phyloP scores from a whole-genome alignment of 2,329 filamentous ascomycete species.

The Sarocladiaceae sp. region DNA sequence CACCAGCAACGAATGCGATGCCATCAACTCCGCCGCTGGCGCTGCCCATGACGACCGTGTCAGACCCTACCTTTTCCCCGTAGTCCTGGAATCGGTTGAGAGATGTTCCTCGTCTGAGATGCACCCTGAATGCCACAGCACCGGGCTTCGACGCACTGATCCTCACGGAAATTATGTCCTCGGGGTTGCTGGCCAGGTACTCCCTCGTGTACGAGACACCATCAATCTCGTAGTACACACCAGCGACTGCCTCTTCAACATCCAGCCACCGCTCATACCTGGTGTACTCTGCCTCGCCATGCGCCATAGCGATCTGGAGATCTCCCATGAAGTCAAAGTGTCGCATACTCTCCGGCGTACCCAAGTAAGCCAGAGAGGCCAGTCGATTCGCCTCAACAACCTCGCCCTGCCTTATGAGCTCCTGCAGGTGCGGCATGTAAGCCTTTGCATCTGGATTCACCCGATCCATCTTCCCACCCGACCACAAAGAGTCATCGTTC shows the following conservation, averaged over 20 bases:
- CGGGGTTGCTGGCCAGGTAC: conserved; percentile 34
- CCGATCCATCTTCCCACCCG: conserved; percentile 36
- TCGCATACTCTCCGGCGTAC: conserved; percentile 18
- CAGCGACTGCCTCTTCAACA: conserved; percentile 27
- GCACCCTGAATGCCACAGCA: conserved; percentile 17
- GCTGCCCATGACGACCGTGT: conserved; percentile 5
- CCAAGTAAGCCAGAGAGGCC: conserved; percentile 17
- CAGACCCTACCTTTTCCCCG: conserved; percentile 1
- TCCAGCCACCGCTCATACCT: conserved; percentile 34
- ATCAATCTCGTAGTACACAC: conserved; percentile 29
- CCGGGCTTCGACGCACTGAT: conserved; percentile 15
- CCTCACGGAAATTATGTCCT: conserved; percentile 30
- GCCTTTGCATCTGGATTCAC: conserved; percentile 25
- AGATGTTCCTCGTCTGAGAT: conserved; percentile 17
- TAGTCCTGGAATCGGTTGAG: conserved; percentile 15
- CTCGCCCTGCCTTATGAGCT: conserved; percentile 18
- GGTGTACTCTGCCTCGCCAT: conserved; percentile 14
- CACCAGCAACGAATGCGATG: conserved; percentile 16
- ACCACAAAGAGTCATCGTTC: conserved; percentile 44
- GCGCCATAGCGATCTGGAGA: conserved; percentile 31
- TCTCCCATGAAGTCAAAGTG: conserved; percentile 26
- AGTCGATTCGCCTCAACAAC: conserved; percentile 19
- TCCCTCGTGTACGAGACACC: conserved; percentile 27
- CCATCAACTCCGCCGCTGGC: conserved; percentile 3
- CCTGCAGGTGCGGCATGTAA: conserved; percentile 15